Percentiles rank a stretch among this genome's conserved stretches.
Conservation (phyloP, 1,284 basidiomycete genomes). For the Naganishia albida region DNA sequence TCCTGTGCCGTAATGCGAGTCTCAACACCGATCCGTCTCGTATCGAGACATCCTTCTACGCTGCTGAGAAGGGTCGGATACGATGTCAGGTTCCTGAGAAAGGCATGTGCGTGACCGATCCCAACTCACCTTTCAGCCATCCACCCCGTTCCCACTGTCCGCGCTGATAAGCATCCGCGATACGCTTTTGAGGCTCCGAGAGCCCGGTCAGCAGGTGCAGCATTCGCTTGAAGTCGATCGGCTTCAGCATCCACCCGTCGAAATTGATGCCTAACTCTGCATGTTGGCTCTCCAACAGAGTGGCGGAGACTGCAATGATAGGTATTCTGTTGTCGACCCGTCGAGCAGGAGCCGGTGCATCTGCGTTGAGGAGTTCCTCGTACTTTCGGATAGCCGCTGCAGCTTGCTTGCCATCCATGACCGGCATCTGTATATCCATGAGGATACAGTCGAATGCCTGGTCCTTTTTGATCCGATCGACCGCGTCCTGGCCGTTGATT, state of each 20-base stretch:
- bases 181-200: conserved; percentile 60
- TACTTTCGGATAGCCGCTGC: conserved; percentile 68
- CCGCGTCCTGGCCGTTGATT: conserved; percentile 74
- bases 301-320: conserved; percentile 81
- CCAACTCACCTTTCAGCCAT: conserved; percentile 56
- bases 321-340: conserved; percentile 70
- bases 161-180: conserved; percentile 62
- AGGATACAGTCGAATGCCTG: conserved; percentile 71
- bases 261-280: conserved; percentile 65
- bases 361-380: conserved; percentile 53
- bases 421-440: conserved; percentile 88
- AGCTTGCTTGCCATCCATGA: conserved; percentile 74
- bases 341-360: conserved; percentile 52
- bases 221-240: conserved; percentile 74
- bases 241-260: conserved; percentile 86
- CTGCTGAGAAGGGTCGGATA: background rate
- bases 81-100: background rate
- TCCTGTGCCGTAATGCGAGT: too few relatives aligned
- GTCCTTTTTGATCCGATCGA: conserved; percentile 65
- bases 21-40: too few relatives aligned
- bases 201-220: conserved; percentile 65
- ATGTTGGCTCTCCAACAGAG: conserved; percentile 66
- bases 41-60: background rate
- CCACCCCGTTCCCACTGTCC: conserved; percentile 74
- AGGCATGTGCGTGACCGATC: background rate